Conservation (phyloP, 371 early-diverging fungal genomes). For the Mortierella sp. region DNA sequence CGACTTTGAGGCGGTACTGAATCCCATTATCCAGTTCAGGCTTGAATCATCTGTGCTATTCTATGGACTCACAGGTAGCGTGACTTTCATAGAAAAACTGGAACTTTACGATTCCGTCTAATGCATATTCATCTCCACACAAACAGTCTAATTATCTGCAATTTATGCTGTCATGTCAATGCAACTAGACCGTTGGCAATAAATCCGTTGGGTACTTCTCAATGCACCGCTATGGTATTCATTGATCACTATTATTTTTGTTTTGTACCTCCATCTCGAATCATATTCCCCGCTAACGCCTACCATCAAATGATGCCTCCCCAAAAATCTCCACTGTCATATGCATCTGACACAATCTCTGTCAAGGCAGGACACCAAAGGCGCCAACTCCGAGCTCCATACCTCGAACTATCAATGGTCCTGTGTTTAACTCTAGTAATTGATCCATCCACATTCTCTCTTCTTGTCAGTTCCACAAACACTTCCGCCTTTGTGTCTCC, state of each 20-base stretch:
- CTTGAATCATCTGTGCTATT: slow-evolving; percentile 10
- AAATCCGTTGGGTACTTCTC: background rate
- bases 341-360: background rate
- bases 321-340: background rate
- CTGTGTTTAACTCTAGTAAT: slow-evolving; percentile 22
- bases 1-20: background rate
- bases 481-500: slow-evolving; percentile 10
- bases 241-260: background rate
- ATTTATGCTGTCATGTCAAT: background rate
- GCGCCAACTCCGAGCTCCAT: background rate
- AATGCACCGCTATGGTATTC: background rate
- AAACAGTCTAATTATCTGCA: background rate
- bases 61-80: background rate
- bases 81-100: background rate
- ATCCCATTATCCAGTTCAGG: slow-evolving; percentile 5
- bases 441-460: slow-evolving; percentile 9
- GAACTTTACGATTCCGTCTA: background rate
- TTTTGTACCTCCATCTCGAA: background rate
- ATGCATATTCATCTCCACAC: background rate
- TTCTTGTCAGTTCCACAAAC: slow-evolving; percentile 1
- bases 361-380: background rate
- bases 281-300: background rate
- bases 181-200: background rate
- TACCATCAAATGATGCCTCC: background rate
- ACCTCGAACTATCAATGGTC: slow-evolving; percentile 2